Evolutionary conservation across 192 early-diverging fungal genomes (phyloP), one percentile per base, ranked within the genome.

Genomic region (Haplosporangium gracile): DNA sequence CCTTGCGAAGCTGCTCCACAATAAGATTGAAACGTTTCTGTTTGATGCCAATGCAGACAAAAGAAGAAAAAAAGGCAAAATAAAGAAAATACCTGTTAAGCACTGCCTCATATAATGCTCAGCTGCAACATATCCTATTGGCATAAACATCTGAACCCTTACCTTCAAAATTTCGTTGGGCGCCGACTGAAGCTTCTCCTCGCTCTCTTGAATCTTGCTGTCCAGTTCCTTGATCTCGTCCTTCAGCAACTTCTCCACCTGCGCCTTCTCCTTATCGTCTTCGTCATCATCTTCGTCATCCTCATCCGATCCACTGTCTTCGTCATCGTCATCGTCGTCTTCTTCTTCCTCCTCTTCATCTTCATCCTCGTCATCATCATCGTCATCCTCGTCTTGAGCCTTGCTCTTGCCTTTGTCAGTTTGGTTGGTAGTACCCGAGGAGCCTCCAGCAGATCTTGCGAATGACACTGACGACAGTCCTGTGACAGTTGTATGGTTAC

Each of bases 81-180:
- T 53, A 42, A 43, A 29, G 34, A 55, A 76, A 72, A n/a, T 39
- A 49, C 42, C 55, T 47, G 34, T 70, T 57, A 72, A 65, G 26
- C 9, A 55, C 53, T 36, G n/a, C 29, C 36, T 72, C 1, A 60
- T 15, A 71, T 34, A 75, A 55, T 47, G 26, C 68, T 9, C 45
- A 42, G 24, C 9, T 38, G 39, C 2, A 10, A 43, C 34, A 60
- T 29, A 43, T 24, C 40, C 29, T 68, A 49, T 40, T 18, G 40
- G 9, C 51, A 24, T 20, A 10, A 34, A 20, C 8, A 47, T 80
- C 24, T 68, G 55, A 5, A 60, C 1, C 55, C 74, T 78, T 90
- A 96, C 95, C 92, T 90, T 93, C 72, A 96, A 87, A 78, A 96
- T 94, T 9, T 92, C 91, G 86, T 96, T 96, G 5, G 92, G 89